Evolutionary conservation across 2,329 filamentous ascomycete genomes (phyloP).

Genomic region (Phoma sp.): DNA sequence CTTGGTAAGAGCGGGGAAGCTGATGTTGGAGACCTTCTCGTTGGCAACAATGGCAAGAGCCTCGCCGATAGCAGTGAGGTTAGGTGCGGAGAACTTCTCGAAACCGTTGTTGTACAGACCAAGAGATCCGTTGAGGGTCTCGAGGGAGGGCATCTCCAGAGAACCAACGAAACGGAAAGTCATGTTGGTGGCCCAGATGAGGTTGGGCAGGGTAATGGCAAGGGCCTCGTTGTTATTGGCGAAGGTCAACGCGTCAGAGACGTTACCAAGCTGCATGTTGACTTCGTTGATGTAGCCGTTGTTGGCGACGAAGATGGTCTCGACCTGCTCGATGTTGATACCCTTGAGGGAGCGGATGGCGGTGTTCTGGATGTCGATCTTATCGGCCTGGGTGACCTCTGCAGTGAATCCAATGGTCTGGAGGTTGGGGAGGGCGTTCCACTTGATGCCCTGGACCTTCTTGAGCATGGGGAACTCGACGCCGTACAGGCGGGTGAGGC

Average conservation of each 20-base stretch:
- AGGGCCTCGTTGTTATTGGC: conserved; percentile 80
- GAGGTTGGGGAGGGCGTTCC: conserved; percentile 72
- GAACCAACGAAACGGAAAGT: conserved; percentile 80
- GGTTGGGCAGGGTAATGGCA: conserved; percentile 75
- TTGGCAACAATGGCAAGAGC: conserved; percentile 65
- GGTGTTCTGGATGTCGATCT: conserved; percentile 83
- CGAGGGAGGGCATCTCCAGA: conserved; percentile 75
- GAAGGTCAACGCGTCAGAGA: conserved; percentile 73
- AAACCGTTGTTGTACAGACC: conserved; percentile 85
- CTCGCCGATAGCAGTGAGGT: conserved; percentile 70
- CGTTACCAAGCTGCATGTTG: conserved; percentile 77
- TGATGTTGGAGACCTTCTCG: conserved; percentile 71
- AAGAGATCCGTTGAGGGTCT: conserved; percentile 76
- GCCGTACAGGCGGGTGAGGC: conserved; percentile 70
- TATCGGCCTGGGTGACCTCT: conserved; percentile 70
- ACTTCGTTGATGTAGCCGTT: conserved; percentile 80
- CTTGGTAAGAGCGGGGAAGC: conserved; percentile 69
- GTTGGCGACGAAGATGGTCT: conserved; percentile 79
- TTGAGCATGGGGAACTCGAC: conserved; percentile 71
- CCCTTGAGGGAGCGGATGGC: conserved; percentile 78
- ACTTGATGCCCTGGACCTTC: conserved; percentile 70
- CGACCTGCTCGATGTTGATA: conserved; percentile 77
- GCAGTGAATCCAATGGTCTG: conserved; percentile 65
- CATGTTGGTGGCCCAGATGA: conserved; percentile 79
- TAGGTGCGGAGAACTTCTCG: conserved; percentile 65